phyloP scores from a whole-genome alignment of 75 land plant species.

The Picea sitchensis region DNA sequence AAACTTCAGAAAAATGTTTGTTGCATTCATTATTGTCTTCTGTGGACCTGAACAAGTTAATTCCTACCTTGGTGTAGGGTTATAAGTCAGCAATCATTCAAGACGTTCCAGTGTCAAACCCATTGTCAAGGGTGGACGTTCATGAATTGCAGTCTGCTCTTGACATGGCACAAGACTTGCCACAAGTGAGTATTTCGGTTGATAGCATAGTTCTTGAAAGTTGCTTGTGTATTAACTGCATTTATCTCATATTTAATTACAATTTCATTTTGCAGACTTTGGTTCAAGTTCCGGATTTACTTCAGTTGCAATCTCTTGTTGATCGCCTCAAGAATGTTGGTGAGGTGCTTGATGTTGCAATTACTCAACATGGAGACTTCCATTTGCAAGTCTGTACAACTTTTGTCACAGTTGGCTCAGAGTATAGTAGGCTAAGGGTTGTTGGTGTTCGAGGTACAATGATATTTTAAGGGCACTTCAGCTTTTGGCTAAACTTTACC shows the following conservation, averaged over 20 bases:
- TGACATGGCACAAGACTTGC: conserved; percentile 78
- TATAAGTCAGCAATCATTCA: conserved; percentile 83
- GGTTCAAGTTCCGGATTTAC: conserved; percentile 85
- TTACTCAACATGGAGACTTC: conserved; percentile 83
- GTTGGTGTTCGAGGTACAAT: conserved; percentile 67
- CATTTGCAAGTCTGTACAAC: conserved; percentile 81
- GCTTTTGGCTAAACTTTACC: conserved; percentile 3
- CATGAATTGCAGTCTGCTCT: conserved; percentile 75
- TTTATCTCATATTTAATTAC: not conserved
- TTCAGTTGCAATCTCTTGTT: conserved; percentile 65
- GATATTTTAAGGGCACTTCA: conserved; percentile 1
- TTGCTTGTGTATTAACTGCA: not conserved
- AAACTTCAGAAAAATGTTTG: not conserved
- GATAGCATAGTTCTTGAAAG: not conserved
- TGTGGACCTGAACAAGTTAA: too few species aligned
- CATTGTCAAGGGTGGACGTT: conserved; percentile 69
- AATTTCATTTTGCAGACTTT: conserved; percentile 34
- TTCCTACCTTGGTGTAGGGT: conserved; percentile 35
- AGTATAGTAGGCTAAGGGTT: conserved; percentile 66
- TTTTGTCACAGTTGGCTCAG: conserved; percentile 79
- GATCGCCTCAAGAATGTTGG: conserved; percentile 91
- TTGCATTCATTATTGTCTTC: not conserved
- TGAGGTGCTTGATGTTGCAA: conserved; percentile 68
- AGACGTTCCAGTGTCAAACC: conserved; percentile 94
- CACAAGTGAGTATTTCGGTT: conserved; percentile 36